Evolutionary conservation across 2,329 filamentous ascomycete species (phyloP).

Genomic region (Diaporthe vexans): DNA sequence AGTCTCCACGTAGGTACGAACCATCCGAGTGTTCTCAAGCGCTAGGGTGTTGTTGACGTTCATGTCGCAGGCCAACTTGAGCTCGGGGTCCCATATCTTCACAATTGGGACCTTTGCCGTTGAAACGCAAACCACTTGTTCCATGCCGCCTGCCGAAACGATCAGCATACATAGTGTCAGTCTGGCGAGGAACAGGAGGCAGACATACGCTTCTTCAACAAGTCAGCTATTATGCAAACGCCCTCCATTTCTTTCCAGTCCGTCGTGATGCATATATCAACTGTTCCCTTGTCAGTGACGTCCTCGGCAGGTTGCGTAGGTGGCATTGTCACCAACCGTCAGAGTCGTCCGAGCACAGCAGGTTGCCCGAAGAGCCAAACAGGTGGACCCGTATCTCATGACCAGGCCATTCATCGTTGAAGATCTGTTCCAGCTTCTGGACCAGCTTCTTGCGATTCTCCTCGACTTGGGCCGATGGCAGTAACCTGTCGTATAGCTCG

Average conservation of each 20-base stretch:
- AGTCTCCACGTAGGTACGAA: conserved; percentile 94
- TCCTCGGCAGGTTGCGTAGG: background rate
- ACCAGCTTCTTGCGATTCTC: conserved; percentile 81
- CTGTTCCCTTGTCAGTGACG: conserved; percentile 63
- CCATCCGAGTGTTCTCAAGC: conserved; percentile 97
- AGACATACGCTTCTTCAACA: conserved; percentile 83
- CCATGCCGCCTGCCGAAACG: conserved; percentile 85
- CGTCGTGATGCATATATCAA: conserved; percentile 98
- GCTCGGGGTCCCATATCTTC: conserved; percentile 97
- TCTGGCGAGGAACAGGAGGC: background rate
- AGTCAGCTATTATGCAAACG: conserved; percentile 90
- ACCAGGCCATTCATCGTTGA: conserved; percentile 93
- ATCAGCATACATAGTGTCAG: conserved; percentile 24
- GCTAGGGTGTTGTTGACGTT: conserved; percentile 98
- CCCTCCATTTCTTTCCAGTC: conserved; percentile 88
- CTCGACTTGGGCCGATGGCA: conserved; percentile 86
- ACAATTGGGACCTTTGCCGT: conserved; percentile 98
- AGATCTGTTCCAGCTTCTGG: conserved; percentile 87
- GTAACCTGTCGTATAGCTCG: conserved; percentile 85
- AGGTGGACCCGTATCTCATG: conserved; percentile 91
- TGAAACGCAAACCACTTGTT: conserved; percentile 94
- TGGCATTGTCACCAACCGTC: conserved; percentile 76
- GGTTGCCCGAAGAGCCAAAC: conserved; percentile 98
- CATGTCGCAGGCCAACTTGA: conserved; percentile 93
- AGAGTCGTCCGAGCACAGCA: conserved; percentile 94